Evolutionary conservation across 345 rosid genomes (phyloP).

Genomic region (Ceriops zippeliana): DNA sequence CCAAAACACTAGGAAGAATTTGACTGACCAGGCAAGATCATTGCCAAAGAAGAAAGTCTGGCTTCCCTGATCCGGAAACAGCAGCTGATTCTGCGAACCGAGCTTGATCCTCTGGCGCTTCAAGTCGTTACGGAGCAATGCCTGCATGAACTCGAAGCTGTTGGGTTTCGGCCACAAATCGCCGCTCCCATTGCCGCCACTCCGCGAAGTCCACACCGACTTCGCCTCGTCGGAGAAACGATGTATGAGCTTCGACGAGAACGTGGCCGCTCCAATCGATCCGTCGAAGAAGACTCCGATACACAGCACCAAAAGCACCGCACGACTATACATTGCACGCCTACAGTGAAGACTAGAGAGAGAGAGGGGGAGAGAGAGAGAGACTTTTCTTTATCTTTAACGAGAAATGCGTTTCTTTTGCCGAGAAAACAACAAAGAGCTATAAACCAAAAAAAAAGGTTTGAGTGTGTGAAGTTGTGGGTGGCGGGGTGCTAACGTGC

Average conservation of each 20-base stretch:
- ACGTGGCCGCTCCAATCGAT: slow-evolving; percentile 14
- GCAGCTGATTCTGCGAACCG: slow-evolving; percentile 12
- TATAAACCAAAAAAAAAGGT: neutral
- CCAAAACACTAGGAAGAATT: neutral
- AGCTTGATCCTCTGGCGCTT: slow-evolving; percentile 16
- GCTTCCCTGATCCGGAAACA: slow-evolving; percentile 25
- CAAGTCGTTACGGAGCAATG: slow-evolving; percentile 17
- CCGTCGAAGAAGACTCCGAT: neutral
- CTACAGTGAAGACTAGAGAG: neutral
- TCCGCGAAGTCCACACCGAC: slow-evolving; percentile 9
- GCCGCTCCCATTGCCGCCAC: neutral
- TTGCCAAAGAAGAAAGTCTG: slow-evolving; percentile 22
- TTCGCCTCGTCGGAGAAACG: slow-evolving; percentile 29
- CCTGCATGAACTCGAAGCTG: slow-evolving; percentile 15
- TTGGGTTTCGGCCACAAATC: slow-evolving; percentile 24
- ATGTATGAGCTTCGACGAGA: slow-evolving; percentile 29
- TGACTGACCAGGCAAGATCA: slow-evolving; percentile 23
- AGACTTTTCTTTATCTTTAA: neutral
- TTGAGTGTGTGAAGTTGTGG: neutral
- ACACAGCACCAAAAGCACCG: neutral
- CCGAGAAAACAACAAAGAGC: too few species aligned
- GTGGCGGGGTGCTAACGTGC: neutral
- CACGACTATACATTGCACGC: slow-evolving; percentile 5
- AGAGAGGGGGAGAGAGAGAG: neutral
- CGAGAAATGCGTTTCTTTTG: too few species aligned